Conservation (phyloP, 1,284 basidiomycete species). For the Rhodofomes roseus region DNA sequence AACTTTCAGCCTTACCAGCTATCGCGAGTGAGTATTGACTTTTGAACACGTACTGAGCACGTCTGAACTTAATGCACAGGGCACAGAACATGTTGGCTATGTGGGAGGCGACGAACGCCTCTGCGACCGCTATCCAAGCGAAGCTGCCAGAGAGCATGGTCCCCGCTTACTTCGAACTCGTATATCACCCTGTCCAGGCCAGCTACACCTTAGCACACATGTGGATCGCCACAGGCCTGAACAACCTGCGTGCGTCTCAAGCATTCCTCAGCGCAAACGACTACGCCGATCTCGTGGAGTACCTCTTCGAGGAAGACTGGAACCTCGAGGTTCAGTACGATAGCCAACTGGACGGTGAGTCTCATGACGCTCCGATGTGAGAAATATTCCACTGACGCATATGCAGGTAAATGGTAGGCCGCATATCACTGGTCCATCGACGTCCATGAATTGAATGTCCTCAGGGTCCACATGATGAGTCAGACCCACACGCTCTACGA, state of each 20-base stretch:
- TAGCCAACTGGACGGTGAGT: constrained; percentile 48
- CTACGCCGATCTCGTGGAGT: constrained; percentile 49
- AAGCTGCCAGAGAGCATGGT: constrained; percentile 40
- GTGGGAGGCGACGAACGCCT: constrained; percentile 45
- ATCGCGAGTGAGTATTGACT: constrained; percentile 54
- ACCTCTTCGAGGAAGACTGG: constrained; percentile 57
- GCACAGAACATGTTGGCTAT: constrained; percentile 50
- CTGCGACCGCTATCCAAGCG: constrained; percentile 56
- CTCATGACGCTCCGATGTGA: background rate
- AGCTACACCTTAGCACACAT: constrained; percentile 54
- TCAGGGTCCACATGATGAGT: constrained; percentile 54
- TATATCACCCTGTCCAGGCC: constrained; percentile 61
- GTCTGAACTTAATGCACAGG: constrained; percentile 26
- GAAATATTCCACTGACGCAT: background rate
- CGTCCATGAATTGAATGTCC: too few species aligned
- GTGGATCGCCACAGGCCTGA: constrained; percentile 55
- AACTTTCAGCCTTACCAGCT: constrained; percentile 60
- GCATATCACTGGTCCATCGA: background rate
- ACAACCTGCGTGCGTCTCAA: constrained; percentile 62
- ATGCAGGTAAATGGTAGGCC: constrained; percentile 47
- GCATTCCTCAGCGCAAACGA: constrained; percentile 58
- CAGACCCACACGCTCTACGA: constrained; percentile 62
- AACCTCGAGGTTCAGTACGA: constrained; percentile 59
- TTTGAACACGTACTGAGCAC: background rate
- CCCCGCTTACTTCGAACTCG: constrained; percentile 64